A percentile compares a stretch with the other conserved stretches of the same genome.
phyloP scores from a whole-genome alignment of 1,284 basidiomycete species.

The Fomitopsis palustris region DNA sequence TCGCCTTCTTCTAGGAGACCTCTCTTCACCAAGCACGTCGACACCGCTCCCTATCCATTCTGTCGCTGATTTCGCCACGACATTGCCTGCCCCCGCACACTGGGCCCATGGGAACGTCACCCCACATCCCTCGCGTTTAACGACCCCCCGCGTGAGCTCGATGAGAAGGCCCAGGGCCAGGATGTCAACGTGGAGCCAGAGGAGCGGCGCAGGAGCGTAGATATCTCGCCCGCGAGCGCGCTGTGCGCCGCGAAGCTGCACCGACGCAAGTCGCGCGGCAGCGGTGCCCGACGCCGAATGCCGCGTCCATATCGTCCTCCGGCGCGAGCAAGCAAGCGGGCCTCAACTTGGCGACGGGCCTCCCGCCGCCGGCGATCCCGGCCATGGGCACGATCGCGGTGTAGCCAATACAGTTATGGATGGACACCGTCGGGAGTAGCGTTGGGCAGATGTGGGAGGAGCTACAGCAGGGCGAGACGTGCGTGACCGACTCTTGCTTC shows the following conservation, averaged over 20 bases:
- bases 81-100: slow-evolving; percentile 6
- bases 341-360: slow-evolving; percentile 11
- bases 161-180: slow-evolving; percentile 26
- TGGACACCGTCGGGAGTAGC: slow-evolving; percentile 41
- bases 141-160: slow-evolving; percentile 28
- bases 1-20: slow-evolving; percentile 40
- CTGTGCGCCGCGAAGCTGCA: slow-evolving; percentile 18
- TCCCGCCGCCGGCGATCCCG: slow-evolving; percentile 30
- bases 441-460: slow-evolving; percentile 60
- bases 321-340: slow-evolving; percentile 16
- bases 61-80: not conserved
- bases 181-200: too few relatives aligned
- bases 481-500: slow-evolving; percentile 24
- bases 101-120: slow-evolving; percentile 20
- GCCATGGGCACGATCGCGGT: slow-evolving; percentile 24
- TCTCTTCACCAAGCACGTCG: slow-evolving; percentile 19
- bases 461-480: slow-evolving; percentile 53
- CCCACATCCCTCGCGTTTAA: slow-evolving; percentile 36
- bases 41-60: slow-evolving; percentile 6
- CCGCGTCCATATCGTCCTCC: not conserved
- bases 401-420: slow-evolving; percentile 36
- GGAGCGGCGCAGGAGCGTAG: slow-evolving; percentile 14
- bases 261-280: slow-evolving; percentile 30
- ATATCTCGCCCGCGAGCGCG: slow-evolving; percentile 17
- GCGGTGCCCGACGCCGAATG: slow-evolving; percentile 8